These are phyloP conservation scores for Halteria grandinella DNA, from an alignment of 73 alveolate genomes.

Conservation along the genomic window DNA sequence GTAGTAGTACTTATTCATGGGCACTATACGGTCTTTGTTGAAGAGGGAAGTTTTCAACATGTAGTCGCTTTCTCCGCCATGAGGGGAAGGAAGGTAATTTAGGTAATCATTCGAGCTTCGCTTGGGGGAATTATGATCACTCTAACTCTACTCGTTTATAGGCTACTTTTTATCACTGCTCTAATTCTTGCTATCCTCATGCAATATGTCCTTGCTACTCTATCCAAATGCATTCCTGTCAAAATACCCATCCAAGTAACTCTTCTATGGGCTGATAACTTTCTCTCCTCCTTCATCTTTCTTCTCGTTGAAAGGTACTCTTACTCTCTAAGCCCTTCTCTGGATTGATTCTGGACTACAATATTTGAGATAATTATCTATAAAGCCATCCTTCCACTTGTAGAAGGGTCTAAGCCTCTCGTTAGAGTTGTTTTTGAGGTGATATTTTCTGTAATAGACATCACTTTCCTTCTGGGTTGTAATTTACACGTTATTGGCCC, in stretches of 20 bases:
- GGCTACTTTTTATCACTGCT: neutral
- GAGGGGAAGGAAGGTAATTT: too few relatives aligned
- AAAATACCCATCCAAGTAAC: neutral
- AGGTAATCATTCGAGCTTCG: too few relatives aligned
- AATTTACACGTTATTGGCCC: too few relatives aligned
- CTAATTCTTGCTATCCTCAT: neutral
- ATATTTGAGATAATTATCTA: constrained; percentile 8
- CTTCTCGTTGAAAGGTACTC: neutral
- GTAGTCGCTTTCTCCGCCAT: too few relatives aligned
- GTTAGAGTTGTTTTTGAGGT: neutral
- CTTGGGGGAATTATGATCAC: neutral
- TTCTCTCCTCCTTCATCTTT: neutral
- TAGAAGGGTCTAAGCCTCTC: constrained; percentile 11
- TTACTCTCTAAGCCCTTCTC: neutral
- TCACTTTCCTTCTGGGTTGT: neutral
- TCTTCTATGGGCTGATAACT: neutral
- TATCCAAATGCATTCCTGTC: neutral
- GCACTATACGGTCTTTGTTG: neutral
- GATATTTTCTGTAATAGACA: constrained; percentile 1
- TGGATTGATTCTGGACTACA: neutral
- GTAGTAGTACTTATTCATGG: constrained; percentile 19
- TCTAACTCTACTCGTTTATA: neutral
- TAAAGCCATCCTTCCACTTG: constrained; percentile 37
- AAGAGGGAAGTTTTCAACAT: neutral
- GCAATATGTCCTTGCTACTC: neutral